Evolutionary conservation across 192 early-diverging fungal species (phyloP).

Genomic region (Obelidium mucronatum): DNA sequence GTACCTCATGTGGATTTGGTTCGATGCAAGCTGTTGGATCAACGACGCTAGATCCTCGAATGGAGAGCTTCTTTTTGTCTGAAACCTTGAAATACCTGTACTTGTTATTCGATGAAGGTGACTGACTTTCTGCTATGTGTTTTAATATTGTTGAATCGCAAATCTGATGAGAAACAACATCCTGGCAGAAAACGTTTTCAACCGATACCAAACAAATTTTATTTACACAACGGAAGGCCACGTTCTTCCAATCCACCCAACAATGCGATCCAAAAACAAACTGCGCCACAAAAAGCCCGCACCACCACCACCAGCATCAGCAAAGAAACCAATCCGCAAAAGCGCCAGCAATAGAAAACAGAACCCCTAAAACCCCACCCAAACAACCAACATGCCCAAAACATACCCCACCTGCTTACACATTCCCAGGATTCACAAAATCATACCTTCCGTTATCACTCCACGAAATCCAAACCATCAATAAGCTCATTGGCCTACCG

Average conservation of each 20-base stretch:
- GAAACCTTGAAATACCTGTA: constrained; percentile 98
- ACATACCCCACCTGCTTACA: background rate
- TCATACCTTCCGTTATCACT: background rate
- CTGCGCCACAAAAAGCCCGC: too few species aligned
- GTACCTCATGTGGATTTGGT: constrained; percentile 84
- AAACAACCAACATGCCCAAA: constrained; percentile 1
- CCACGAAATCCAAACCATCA: constrained; percentile 6
- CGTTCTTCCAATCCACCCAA: constrained; percentile 22
- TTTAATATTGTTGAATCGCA: constrained; percentile 25
- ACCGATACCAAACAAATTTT: constrained; percentile 74
- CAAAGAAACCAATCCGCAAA: background rate
- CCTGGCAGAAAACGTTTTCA: constrained; percentile 71
- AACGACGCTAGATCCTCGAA: constrained; percentile 76
- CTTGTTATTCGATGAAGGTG: constrained; percentile 89
- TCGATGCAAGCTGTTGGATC: constrained; percentile 70
- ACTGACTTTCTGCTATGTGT: too few species aligned
- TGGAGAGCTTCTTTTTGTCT: constrained; percentile 94
- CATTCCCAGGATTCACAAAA: background rate
- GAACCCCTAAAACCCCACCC: too few species aligned
- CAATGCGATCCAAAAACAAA: background rate
- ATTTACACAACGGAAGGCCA: constrained; percentile 82
- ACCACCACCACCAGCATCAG: background rate
- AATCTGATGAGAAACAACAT: constrained; percentile 11
- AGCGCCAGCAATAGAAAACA: background rate
- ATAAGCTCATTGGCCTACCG: constrained; percentile 8